Evolutionary conservation across 768 basidiomycete genomes (phyloP).

Genomic region (Suillus luteus): DNA sequence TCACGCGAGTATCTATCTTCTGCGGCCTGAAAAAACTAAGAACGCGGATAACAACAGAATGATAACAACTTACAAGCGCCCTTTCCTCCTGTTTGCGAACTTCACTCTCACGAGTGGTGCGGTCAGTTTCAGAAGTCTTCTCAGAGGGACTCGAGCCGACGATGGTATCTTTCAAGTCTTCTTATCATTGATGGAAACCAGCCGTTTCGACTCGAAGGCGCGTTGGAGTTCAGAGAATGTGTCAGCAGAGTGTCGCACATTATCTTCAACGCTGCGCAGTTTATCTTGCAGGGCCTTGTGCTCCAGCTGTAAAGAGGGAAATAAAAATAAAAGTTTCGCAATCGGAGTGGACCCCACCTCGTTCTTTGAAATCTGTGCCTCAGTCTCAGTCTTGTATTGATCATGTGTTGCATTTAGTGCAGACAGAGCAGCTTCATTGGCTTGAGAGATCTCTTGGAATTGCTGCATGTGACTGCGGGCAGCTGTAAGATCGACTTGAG

Average conservation of each 20-base stretch:
- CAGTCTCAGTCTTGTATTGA: conserved; percentile 74
- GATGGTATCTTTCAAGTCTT: conserved; percentile 82
- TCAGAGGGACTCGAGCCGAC: conserved; percentile 79
- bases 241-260: conserved; percentile 48
- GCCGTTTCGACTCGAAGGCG: conserved; percentile 67
- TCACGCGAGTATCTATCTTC: conserved; percentile 82
- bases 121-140: conserved; percentile 63
- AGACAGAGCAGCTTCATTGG: conserved; percentile 75
- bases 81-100: conserved; percentile 69
- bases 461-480: conserved; percentile 77
- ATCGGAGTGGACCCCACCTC: conserved; percentile 59
- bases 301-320: conserved; percentile 74
- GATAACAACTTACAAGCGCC: conserved; percentile 50
- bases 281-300: conserved; percentile 63
- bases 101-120: conserved; percentile 61
- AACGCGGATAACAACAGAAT: background rate
- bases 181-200: conserved; percentile 76
- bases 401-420: conserved; percentile 74
- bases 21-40: conserved; percentile 49
- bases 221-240: conserved; percentile 63
- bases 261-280: conserved; percentile 53
- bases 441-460: conserved; percentile 83
- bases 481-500: conserved; percentile 73
- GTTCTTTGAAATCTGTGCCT: conserved; percentile 63
- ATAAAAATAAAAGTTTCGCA: too few species aligned